Evolutionary conservation across 495 filamentous ascomycete species (phyloP).

Genomic region (Aspergillus affinis): DNA sequence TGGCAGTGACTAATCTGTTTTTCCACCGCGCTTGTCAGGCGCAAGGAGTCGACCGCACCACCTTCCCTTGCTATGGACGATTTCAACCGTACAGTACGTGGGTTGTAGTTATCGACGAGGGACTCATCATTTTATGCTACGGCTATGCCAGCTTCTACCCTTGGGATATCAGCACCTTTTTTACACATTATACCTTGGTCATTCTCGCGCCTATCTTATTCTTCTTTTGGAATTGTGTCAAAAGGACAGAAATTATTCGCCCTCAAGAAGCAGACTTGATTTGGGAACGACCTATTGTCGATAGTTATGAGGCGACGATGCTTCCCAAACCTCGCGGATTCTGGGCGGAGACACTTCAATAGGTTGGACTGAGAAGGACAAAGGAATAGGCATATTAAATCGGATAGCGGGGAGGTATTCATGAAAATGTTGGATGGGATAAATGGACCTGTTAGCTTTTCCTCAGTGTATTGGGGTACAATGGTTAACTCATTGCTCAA

Average conservation of each 20-base stretch:
- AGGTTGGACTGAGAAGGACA: too few species aligned
- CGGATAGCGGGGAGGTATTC: too few species aligned
- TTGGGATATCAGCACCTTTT: conserved; percentile 51
- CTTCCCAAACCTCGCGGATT: too few species aligned
- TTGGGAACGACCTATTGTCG: conserved; percentile 37
- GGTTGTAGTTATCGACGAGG: conserved; percentile 44
- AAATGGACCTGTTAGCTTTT: too few species aligned
- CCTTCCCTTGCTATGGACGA: conserved; percentile 54
- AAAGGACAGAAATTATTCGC: conserved; percentile 51
- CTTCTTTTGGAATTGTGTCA: conserved; percentile 56
- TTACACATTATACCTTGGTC: conserved; percentile 59
- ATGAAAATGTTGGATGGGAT: too few species aligned
- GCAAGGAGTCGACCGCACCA: conserved; percentile 53
- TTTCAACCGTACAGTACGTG: conserved; percentile 58
- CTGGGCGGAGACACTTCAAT: too few species aligned
- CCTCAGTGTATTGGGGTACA: too few species aligned
- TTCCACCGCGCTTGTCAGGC: conserved; percentile 56
- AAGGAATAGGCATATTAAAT: background rate
- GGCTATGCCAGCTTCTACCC: conserved; percentile 55
- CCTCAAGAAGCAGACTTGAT: conserved; percentile 55
- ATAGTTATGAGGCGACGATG: too few species aligned
- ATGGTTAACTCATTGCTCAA: too few species aligned
- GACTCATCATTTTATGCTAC: conserved; percentile 45
- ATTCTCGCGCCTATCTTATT: conserved; percentile 47
- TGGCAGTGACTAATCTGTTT: conserved; percentile 52